Evolutionary conservation across 176 grass and related monocot genomes (phyloP).

Genomic region (Alopecurus myosuroides): DNA sequence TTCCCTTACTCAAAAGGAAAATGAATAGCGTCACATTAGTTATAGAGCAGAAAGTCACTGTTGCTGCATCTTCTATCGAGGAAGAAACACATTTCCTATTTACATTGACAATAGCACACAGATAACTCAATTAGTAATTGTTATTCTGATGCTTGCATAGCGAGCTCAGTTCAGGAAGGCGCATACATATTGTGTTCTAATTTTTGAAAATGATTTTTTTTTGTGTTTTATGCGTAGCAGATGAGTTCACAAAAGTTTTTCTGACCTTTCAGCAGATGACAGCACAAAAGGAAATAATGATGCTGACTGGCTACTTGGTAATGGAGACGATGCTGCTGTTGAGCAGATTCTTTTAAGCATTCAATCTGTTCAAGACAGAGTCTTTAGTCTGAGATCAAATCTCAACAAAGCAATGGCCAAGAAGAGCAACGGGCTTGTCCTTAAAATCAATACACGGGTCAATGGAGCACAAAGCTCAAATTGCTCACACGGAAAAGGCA

Average conservation of each 20-base stretch:
- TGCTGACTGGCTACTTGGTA: slow-evolving; percentile 76
- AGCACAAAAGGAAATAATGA: slow-evolving; percentile 64
- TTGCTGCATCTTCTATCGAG: background rate
- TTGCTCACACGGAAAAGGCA: slow-evolving; percentile 59
- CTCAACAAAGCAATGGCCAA: slow-evolving; percentile 51
- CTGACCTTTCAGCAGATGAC: slow-evolving; percentile 55
- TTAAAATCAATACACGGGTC: slow-evolving; percentile 31
- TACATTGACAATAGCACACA: background rate
- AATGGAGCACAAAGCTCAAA: slow-evolving; percentile 55
- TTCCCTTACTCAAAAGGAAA: background rate
- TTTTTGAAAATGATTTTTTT: background rate
- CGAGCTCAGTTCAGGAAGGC: background rate
- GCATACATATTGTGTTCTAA: background rate
- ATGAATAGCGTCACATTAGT: background rate
- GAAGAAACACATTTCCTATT: slow-evolving; percentile 1
- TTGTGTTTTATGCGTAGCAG: background rate
- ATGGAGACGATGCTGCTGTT: slow-evolving; percentile 46
- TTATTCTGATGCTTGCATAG: background rate
- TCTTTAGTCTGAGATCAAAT: slow-evolving; percentile 54
- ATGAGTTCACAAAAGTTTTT: slow-evolving; percentile 12
- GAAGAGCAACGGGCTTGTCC: slow-evolving; percentile 37
- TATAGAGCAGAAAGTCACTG: background rate
- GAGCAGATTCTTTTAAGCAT: slow-evolving; percentile 84
- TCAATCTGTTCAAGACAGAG: slow-evolving; percentile 58
- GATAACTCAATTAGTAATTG: background rate